These are phyloP conservation scores for Colletotrichum sp. DNA, from an alignment of 2,329 filamentous ascomycete species.

Conservation along the genomic window DNA sequence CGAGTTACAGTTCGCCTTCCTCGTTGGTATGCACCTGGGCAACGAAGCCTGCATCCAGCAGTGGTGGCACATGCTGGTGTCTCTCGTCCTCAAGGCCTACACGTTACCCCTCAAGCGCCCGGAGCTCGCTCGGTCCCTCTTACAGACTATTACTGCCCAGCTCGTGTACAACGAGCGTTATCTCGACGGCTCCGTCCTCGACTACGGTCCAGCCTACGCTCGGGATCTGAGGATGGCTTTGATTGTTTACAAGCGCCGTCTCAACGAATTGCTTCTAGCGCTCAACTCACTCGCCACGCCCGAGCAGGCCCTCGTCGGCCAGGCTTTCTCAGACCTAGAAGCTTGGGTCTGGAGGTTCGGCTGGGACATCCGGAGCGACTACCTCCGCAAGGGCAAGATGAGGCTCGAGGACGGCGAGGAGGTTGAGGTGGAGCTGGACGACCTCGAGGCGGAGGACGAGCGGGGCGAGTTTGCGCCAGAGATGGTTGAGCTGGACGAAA, in stretches of 20 bases:
- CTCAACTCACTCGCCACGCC: slow-evolving; percentile 37
- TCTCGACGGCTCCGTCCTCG: slow-evolving; percentile 50
- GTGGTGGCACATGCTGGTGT: slow-evolving; percentile 63
- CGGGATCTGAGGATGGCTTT: slow-evolving; percentile 51
- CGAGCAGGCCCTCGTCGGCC: slow-evolving; percentile 48
- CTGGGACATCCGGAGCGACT: slow-evolving; percentile 61
- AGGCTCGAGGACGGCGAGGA: slow-evolving; percentile 60
- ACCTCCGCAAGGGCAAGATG: slow-evolving; percentile 51
- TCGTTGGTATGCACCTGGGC: slow-evolving; percentile 62
- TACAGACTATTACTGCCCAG: slow-evolving; percentile 59
- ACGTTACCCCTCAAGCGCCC: slow-evolving; percentile 48
- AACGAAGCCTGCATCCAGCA: slow-evolving; percentile 66
- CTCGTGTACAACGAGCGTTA: slow-evolving; percentile 56
- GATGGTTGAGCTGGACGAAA: slow-evolving; percentile 57
- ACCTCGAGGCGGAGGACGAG: slow-evolving; percentile 60
- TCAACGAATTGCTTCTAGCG: slow-evolving; percentile 51
- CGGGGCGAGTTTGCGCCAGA: slow-evolving; percentile 58
- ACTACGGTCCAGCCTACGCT: slow-evolving; percentile 35
- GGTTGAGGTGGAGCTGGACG: slow-evolving; percentile 50
- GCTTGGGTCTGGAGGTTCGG: slow-evolving; percentile 51
- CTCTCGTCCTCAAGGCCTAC: slow-evolving; percentile 56
- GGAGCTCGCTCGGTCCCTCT: slow-evolving; percentile 47
- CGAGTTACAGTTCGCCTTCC: slow-evolving; percentile 65
- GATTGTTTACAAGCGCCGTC: slow-evolving; percentile 57
- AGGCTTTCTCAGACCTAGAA: slow-evolving; percentile 55